Evolutionary conservation across 208 protist genomes (phyloP).

Genomic region (Trypanosoma congolense): DNA sequence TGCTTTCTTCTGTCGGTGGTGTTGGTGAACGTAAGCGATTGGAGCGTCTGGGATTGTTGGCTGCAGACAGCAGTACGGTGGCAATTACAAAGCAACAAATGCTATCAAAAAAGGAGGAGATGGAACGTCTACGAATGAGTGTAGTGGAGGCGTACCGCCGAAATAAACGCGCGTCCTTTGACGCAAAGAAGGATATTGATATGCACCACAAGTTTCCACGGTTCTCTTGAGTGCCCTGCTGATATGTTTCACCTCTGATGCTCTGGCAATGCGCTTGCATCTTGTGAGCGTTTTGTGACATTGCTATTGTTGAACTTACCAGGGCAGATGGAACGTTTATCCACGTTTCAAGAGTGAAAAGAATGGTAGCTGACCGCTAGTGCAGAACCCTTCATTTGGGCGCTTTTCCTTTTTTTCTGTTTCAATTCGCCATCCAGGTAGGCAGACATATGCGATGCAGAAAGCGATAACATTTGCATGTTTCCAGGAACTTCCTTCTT

Average conservation of each 20-base stretch:
- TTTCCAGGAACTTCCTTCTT: no score
- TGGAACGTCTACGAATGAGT: slow-evolving; percentile 57
- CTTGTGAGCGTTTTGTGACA: no score
- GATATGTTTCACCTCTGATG: background rate
- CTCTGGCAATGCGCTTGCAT: background rate
- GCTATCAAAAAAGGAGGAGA: slow-evolving; percentile 57
- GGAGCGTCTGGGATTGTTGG: slow-evolving; percentile 51
- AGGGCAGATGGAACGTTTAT: no score
- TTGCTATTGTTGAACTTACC: no score
- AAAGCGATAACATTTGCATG: no score
- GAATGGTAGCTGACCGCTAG: no score
- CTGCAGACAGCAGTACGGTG: slow-evolving; percentile 28
- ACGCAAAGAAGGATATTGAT: slow-evolving; percentile 56
- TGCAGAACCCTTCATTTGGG: no score
- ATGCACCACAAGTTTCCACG: slow-evolving; percentile 77
- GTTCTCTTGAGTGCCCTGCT: slow-evolving; percentile 31
- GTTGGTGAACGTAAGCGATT: slow-evolving; percentile 61
- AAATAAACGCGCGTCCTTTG: slow-evolving; percentile 42
- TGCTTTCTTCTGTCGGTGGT: slow-evolving; percentile 21
- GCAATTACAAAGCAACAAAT: background rate
- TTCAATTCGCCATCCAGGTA: no score
- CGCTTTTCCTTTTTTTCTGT: no score
- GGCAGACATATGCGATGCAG: no score
- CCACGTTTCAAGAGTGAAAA: no score
- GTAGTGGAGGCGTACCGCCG: slow-evolving; percentile 80